Percentiles rank a stretch among this genome's conserved stretches.
Conservation (phyloP, 768 basidiomycete genomes). For the Naganishia friedmannii region DNA sequence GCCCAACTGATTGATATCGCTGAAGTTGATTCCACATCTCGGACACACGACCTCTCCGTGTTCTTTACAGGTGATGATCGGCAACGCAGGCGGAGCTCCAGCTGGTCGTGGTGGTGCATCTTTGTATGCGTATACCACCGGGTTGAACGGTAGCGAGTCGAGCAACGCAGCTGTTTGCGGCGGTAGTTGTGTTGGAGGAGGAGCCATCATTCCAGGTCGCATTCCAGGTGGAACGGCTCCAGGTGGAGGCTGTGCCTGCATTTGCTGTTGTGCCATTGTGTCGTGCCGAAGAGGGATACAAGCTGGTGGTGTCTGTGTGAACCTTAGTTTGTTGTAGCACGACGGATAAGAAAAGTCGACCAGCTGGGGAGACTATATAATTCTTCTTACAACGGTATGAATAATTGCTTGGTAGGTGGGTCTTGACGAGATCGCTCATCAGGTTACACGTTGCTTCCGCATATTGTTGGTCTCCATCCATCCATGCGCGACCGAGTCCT, state of each 20-base stretch:
- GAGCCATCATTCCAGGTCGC: conserved; percentile 29
- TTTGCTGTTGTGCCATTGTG: conserved; percentile 20
- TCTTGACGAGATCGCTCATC: too few relatives aligned
- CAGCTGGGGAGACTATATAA: too few relatives aligned
- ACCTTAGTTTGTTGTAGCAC: background rate
- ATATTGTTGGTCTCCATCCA: too few relatives aligned
- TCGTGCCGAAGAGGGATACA: background rate
- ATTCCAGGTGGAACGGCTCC: conserved; percentile 19
- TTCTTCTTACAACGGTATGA: too few relatives aligned
- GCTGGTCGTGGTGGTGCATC: conserved; percentile 34
- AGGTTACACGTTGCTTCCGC: too few relatives aligned
- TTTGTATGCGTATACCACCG: conserved; percentile 37
- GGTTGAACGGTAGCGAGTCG: conserved; percentile 39
- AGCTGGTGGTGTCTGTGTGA: background rate
- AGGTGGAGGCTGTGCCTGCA: conserved; percentile 24
- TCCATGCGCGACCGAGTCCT: too few relatives aligned
- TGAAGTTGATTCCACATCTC: conserved; percentile 71
- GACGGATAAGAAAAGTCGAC: background rate
- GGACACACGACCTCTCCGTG: conserved; percentile 74
- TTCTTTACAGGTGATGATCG: conserved; percentile 61
- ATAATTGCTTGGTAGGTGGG: too few relatives aligned
- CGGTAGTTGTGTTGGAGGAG: conserved; percentile 24
- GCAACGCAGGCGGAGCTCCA: conserved; percentile 35
- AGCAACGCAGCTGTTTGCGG: conserved; percentile 30
- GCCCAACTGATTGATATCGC: conserved; percentile 69